Evolutionary conservation across 257 asterid species (phyloP), one percentile per base, ranked within the genome.

Genomic region (Solanum dulcamara): DNA sequence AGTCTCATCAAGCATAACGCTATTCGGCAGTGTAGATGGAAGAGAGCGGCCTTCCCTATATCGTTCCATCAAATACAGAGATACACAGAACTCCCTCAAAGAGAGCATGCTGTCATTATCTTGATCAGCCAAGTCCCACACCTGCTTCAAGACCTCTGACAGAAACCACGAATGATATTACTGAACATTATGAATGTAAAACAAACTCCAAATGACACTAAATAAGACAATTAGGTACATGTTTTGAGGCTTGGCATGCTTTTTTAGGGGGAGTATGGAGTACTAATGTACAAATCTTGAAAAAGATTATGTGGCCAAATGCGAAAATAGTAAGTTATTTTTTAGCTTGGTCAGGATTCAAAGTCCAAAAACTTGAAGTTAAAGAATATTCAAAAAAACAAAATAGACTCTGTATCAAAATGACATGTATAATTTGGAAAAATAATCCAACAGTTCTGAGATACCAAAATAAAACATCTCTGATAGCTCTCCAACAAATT

Each of bases 81-180:
- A 96, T 85, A 95, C 38, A 83, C 98, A 94, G 84, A 96, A 96
- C 91, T 96, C 99, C 91, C 99, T 94, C 88, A 96, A 88, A 74
- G 98, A 92, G 81, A 96, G 97, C 97, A 95, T 95, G 94, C 98
- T 93, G 90, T 96, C 99, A 86, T 85, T 90, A 88, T 96, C 99
- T 93, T 95, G 97, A 89, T 95, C 99, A 22, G 99, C 92, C 89
- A 96, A 89, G 89, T 96, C 99, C 99, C 99, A 96, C 37, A 96
- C 92, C 93, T 96, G 97, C 96, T 95, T 96, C 87, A 95, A 89
- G 88, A 94, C 93, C 95, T 96, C 99, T 96, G 97, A 50, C 80
- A 90, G 89, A 89, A 81, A 81, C 62, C 86, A 88, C 83, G 59
- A 86, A 68, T 81, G 81, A 74, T 35, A 79, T 77, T 77, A 81